Base-by-base conservation (phyloP, 345 rosid genomes). In the Syzygium oleosum region DNA sequence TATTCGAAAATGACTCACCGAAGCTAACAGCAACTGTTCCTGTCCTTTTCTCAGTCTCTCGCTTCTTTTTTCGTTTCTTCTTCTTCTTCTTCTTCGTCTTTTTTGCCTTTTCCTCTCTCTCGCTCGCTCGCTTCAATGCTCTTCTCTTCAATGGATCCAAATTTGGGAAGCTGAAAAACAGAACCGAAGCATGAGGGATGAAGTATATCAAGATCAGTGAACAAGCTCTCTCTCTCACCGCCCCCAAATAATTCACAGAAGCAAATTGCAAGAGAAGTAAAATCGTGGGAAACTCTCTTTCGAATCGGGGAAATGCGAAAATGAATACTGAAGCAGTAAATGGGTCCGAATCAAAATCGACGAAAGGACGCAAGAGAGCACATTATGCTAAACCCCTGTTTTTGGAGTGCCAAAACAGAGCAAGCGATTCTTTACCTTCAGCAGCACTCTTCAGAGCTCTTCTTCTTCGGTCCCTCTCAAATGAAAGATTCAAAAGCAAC, bases 1-100 rank as follows among this genome's bases (percentile, higher is more conserved):
- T 88, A 85, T 87, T 86, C 65, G 94, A 94, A 93, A 94, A 93
- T 87, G 94, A 94, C 95, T 83, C 88, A 90, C 94, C 93, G 51
- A 85, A 78, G 87, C 87, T 83, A 65, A 88, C 55, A 23, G 88
- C 87, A 88, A 38, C 84, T 65, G 65, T 84, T 52, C 38, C 49
- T 86, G 87, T 63, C 56, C 77, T 51, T 68, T 86, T 58, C 80
- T 68, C 49, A 9, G 80, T 86, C 87, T 51, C 87, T 85, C 27
- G 41, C 52, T 85, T 58, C 87, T 85, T 51, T n/a, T 25, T 73
- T 52, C 77, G 25, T 54, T 63, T 79, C 61, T 87, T 79, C 49
- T 12, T 78, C 52, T 12, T 19, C 53, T 17, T 51, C 61, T 56
- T 68, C 85, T 84, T 25, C 85, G 31, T 10, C 58, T 84, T 16